These are phyloP conservation scores for Clohesyomyces aquaticus DNA, from an alignment of 495 filamentous ascomycete genomes.

Conservation along the genomic window DNA sequence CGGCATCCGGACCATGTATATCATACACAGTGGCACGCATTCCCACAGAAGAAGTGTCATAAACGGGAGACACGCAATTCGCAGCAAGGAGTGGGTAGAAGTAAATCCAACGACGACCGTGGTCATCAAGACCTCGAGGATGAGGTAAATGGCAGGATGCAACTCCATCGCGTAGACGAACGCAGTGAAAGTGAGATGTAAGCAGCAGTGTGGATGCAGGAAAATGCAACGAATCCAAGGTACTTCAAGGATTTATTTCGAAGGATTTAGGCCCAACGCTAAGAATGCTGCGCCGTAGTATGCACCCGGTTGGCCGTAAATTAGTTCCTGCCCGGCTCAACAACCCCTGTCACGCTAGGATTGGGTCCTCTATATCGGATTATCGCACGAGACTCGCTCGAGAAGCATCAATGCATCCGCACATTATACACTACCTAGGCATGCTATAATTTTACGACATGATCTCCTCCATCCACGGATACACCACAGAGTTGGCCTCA, in stretches of 20 bases:
- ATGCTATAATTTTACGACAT: slow-evolving; percentile 20
- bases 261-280: too few species aligned
- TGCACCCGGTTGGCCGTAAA: too few species aligned
- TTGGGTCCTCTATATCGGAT: too few species aligned
- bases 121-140: neutral
- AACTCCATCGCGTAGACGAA: neutral
- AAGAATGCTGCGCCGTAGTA: too few species aligned
- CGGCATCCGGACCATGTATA: neutral
- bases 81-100: neutral
- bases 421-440: too few species aligned
- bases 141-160: neutral
- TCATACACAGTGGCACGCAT: neutral
- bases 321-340: too few species aligned
- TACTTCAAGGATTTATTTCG: too few species aligned
- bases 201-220: too few species aligned
- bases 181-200: neutral
- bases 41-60: neutral
- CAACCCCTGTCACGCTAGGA: too few species aligned
- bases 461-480: slow-evolving; percentile 36
- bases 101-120: neutral
- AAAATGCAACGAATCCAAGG: too few species aligned
- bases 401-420: too few species aligned
- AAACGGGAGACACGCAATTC: neutral
- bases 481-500: slow-evolving; percentile 29
- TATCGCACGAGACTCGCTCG: too few species aligned